Evolutionary conservation across 2,329 filamentous ascomycete genomes (phyloP).

Genomic region (Xylaria sp.): DNA sequence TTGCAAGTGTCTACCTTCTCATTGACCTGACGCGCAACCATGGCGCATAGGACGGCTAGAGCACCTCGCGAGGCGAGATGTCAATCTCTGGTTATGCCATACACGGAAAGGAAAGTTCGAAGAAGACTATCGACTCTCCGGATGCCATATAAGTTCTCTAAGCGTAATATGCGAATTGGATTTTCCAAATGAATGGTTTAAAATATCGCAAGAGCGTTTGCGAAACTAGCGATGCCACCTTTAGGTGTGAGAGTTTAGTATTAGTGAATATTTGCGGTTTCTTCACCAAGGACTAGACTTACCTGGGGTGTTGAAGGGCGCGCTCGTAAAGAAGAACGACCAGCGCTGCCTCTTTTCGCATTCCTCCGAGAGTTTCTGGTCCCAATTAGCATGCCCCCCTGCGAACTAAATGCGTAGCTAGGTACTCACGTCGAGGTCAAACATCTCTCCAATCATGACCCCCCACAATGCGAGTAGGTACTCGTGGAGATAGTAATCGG

Average conservation of each 20-base stretch:
- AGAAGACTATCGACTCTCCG: no score
- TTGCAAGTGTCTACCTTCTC: no score
- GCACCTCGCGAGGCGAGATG: no score
- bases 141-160: no score
- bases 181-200: no score
- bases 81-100: no score
- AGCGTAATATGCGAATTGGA: no score
- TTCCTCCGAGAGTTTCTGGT: constrained; percentile 14
- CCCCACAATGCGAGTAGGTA: constrained; percentile 23
- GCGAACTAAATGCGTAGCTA: no score
- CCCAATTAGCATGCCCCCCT: no score
- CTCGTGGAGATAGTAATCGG: constrained; percentile 24
- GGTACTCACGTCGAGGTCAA: constrained; percentile 14
- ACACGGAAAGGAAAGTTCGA: no score
- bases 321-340: constrained; percentile 23
- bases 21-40: no score
- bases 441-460: constrained; percentile 22
- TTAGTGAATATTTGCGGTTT: background rate
- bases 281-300: constrained; percentile 12
- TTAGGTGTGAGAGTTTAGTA: constrained; percentile 3
- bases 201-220: constrained; percentile 17
- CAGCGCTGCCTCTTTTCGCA: constrained; percentile 20
- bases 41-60: no score
- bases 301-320: constrained; percentile 4
- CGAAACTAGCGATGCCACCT: constrained; percentile 19